phyloP scores from a whole-genome alignment of 768 basidiomycete species.

The Podaxis sp. region DNA sequence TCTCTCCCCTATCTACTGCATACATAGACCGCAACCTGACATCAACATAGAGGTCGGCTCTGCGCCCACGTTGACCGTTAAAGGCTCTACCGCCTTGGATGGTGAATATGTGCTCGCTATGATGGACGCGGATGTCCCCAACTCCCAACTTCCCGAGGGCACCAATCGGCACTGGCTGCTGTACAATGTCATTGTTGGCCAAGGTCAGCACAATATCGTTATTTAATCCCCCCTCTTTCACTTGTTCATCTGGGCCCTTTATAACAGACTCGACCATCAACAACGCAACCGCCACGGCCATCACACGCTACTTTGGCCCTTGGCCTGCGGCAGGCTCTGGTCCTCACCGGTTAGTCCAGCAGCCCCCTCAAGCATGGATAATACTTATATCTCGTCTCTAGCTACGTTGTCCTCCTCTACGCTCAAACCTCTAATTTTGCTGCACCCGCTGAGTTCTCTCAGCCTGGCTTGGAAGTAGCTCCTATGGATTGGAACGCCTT shows the following conservation, averaged over 20 bases:
- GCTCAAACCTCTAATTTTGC: conserved; percentile 61
- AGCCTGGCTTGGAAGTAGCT: conserved; percentile 48
- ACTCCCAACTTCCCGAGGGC: conserved; percentile 52
- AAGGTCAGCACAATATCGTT: conserved; percentile 28
- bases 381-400: conserved; percentile 22
- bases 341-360: conserved; percentile 58
- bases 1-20: not conserved
- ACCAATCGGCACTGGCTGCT: conserved; percentile 82
- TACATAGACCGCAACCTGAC: not conserved
- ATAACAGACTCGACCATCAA: conserved; percentile 35
- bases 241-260: not conserved
- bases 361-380: not conserved
- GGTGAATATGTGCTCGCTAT: conserved; percentile 68
- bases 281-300: conserved; percentile 40
- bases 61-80: conserved; percentile 52
- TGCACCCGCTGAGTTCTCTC: conserved; percentile 55
- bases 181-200: conserved; percentile 52
- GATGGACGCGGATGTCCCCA: conserved; percentile 72
- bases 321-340: conserved; percentile 68
- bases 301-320: conserved; percentile 73
- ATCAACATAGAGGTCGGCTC: conserved; percentile 48
- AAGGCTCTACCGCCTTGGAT: conserved; percentile 45
- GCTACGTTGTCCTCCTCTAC: conserved; percentile 70
- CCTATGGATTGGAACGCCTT: conserved; percentile 48
- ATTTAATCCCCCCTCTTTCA: not conserved